Percentiles rank a stretch among this genome's conserved stretches.
Conservation (phyloP, 2,329 filamentous ascomycete species). For the Monosporascus sp. region DNA sequence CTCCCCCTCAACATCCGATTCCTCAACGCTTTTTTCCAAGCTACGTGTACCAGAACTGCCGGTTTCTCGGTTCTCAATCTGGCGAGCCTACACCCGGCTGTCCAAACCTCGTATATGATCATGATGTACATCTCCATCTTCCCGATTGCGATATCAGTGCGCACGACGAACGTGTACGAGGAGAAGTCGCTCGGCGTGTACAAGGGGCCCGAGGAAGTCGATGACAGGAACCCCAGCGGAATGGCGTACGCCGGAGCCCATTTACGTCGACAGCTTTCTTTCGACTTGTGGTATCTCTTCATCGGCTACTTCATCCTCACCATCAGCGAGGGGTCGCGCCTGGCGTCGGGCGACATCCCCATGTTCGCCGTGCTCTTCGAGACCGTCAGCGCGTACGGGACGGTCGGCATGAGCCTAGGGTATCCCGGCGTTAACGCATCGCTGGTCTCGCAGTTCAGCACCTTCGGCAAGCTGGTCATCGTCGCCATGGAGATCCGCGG, state of each 20-base stretch:
- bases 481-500: constrained; percentile 67
- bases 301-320: constrained; percentile 87
- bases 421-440: constrained; percentile 72
- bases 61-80: constrained; percentile 83
- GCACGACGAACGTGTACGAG: constrained; percentile 93
- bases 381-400: constrained; percentile 87
- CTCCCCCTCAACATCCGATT: constrained; percentile 72
- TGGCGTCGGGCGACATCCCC: constrained; percentile 61
- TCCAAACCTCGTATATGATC: constrained; percentile 90
- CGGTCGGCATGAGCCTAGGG: constrained; percentile 85
- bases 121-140: constrained; percentile 99
- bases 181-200: constrained; percentile 81
- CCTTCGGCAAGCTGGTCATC: constrained; percentile 66
- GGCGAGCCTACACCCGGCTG: constrained; percentile 74
- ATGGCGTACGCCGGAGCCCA: constrained; percentile 87
- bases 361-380: constrained; percentile 75
- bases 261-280: constrained; percentile 87
- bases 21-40: constrained; percentile 85
- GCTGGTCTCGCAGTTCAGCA: constrained; percentile 76
- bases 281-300: constrained; percentile 97
- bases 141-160: constrained; percentile 91
- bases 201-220: constrained; percentile 42
- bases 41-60: constrained; percentile 81
- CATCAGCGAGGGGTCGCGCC: constrained; percentile 73
- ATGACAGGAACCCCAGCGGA: constrained; percentile 49